Evolutionary conservation across 176 grass and related monocot genomes (phyloP).

Genomic region (Cenchrus purpureus): DNA sequence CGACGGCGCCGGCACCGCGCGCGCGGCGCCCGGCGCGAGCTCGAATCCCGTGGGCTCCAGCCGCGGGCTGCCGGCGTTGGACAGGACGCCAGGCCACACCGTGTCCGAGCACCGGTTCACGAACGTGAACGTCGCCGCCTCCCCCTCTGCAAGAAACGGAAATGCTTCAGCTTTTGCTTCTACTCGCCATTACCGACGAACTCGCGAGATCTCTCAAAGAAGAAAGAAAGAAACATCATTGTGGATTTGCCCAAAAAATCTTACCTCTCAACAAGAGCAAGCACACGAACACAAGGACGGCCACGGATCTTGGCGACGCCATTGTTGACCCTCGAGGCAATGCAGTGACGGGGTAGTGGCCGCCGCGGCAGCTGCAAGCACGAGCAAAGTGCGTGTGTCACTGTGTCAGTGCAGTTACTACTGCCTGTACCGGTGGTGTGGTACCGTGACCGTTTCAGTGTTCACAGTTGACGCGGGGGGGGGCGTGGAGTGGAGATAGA

Average conservation of each 20-base stretch:
- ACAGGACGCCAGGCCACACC: constrained; percentile 82
- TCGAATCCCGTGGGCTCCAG: constrained; percentile 79
- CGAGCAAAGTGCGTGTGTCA: constrained; percentile 21
- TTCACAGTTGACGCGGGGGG: not conserved
- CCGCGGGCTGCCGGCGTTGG: constrained; percentile 67
- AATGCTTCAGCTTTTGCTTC: not conserved
- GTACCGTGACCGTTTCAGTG: not conserved
- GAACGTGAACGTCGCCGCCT: constrained; percentile 72
- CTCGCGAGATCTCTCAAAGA: not conserved
- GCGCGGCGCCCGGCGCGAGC: constrained; percentile 56
- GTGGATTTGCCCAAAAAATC: not conserved
- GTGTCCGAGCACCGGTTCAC: constrained; percentile 67
- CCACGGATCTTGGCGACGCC: constrained; percentile 23
- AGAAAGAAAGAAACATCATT: not conserved
- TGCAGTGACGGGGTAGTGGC: not conserved
- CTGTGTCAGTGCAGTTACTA: constrained; percentile 26
- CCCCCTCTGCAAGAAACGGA: constrained; percentile 44
- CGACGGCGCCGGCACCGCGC: constrained; percentile 58
- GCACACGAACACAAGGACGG: constrained; percentile 34
- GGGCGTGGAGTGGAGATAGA: not conserved
- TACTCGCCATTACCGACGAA: not conserved
- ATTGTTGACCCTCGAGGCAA: constrained; percentile 23
- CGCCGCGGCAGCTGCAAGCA: not conserved
- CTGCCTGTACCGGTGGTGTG: not conserved
- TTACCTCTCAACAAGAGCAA: constrained; percentile 37